A percentile compares a stretch with the other conserved stretches of the same genome.
Evolutionary conservation across 257 asterid species (phyloP).

Genomic region (Galeopsis tetrahit): DNA sequence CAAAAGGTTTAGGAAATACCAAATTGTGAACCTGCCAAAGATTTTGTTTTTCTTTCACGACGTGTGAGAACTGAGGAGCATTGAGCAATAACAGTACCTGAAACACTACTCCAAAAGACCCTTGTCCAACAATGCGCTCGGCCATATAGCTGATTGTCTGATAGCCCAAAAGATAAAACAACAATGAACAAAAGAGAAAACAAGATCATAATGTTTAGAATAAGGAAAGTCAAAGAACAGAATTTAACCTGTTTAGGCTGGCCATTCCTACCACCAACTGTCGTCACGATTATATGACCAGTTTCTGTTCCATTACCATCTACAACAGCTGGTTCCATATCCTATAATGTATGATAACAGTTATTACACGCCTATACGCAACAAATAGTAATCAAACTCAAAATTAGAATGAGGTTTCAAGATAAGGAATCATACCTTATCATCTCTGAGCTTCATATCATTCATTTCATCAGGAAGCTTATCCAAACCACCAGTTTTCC

Average conservation of each 20-base stretch:
- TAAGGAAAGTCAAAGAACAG: not conserved
- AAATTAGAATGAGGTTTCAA: not conserved
- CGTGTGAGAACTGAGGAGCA: not conserved
- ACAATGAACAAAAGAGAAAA: not conserved
- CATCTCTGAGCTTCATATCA: conserved; percentile 68
- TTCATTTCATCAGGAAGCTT: conserved; percentile 62
- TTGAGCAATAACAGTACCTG: conserved; percentile 51
- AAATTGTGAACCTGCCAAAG: conserved; percentile 10
- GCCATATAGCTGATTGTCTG: conserved; percentile 94
- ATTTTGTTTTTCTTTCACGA: conserved; percentile 9
- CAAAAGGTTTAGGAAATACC: conserved; percentile 1
- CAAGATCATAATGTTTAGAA: not conserved
- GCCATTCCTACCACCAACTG: conserved; percentile 74
- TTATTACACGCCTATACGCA: conserved; percentile 4
- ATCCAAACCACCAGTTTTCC: conserved; percentile 44
- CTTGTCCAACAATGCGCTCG: conserved; percentile 83
- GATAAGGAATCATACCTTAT: conserved; percentile 45
- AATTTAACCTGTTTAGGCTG: conserved; percentile 72
- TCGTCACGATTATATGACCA: conserved; percentile 85
- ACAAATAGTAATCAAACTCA: not conserved
- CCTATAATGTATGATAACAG: conserved; percentile 44
- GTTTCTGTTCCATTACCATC: conserved; percentile 83
- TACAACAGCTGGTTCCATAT: conserved; percentile 77
- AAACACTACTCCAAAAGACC: conserved; percentile 87
- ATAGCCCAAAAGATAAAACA: not conserved